Percentiles rank a stretch among this genome's conserved stretches.
These are phyloP conservation scores for Chalciporus pseudorubinellus DNA, from an alignment of 768 basidiomycete species.

Conservation along the genomic window DNA sequence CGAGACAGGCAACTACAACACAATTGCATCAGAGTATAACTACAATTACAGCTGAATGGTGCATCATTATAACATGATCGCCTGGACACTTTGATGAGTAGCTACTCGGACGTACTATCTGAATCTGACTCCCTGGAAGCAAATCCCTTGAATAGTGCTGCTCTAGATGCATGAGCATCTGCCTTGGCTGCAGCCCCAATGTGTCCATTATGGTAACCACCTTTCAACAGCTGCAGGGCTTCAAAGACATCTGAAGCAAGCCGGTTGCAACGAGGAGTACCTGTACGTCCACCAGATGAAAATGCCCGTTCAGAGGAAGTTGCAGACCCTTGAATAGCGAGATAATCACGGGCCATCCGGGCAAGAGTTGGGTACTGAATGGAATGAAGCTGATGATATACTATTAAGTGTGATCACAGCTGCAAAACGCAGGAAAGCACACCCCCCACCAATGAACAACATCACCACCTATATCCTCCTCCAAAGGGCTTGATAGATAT, in stretches of 20 bases:
- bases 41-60: too few relatives aligned
- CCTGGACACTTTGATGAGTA: too few relatives aligned
- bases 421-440: neutral
- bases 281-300: constrained; percentile 27
- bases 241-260: constrained; percentile 26
- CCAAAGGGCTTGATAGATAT: neutral
- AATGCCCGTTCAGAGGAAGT: constrained; percentile 28
- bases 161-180: neutral
- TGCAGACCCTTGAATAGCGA: constrained; percentile 28
- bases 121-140: neutral
- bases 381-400: too few relatives aligned
- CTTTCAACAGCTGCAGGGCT: constrained; percentile 31
- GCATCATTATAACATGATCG: too few relatives aligned
- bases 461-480: neutral
- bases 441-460: constrained; percentile 1
- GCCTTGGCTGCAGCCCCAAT: constrained; percentile 18
- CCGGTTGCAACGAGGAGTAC: constrained; percentile 14
- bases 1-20: too few relatives aligned
- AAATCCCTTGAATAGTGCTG: neutral
- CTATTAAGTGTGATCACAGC: too few relatives aligned
- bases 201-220: constrained; percentile 28
- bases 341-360: constrained; percentile 11
- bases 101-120: neutral
- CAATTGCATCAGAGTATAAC: too few relatives aligned
- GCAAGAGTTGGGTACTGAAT: constrained; percentile 18